A percentile compares a stretch with the other conserved stretches of the same genome.
Conservation (phyloP, 2,329 filamentous ascomycete genomes). For the Trichophaea hybrida region DNA sequence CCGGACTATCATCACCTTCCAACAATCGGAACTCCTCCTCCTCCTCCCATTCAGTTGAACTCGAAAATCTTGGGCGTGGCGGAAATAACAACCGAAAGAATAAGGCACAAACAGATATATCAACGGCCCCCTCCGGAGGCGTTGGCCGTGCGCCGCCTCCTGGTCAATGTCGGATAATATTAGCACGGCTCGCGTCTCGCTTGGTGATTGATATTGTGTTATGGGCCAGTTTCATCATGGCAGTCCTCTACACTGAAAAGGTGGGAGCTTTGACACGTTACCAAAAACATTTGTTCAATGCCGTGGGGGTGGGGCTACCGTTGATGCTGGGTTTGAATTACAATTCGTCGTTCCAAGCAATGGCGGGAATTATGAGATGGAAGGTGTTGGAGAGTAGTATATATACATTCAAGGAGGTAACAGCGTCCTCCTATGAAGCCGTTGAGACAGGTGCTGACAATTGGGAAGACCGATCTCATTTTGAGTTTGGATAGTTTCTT, state of each 20-base stretch:
- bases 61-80: too few species aligned
- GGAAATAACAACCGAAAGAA: too few species aligned
- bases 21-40: too few species aligned
- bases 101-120: too few species aligned
- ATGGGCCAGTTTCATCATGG: background rate
- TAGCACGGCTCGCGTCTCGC: background rate
- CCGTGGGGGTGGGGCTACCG: background rate
- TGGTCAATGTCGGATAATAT: background rate
- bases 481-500: conserved; percentile 2
- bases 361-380: conserved; percentile 1
- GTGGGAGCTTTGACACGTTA: background rate
- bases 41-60: too few species aligned
- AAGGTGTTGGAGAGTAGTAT: background rate
- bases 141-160: too few species aligned
- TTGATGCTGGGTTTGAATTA: conserved; percentile 1
- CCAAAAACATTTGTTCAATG: conserved; percentile 3
- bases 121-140: too few species aligned
- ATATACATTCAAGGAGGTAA: conserved; percentile 1
- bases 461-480: background rate
- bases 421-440: background rate
- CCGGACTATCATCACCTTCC: too few species aligned
- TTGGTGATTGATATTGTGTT: background rate
- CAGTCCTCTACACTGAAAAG: background rate
- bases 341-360: background rate
- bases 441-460: background rate